These are phyloP conservation scores for Talaromyces sp. DNA, from an alignment of 2,329 filamentous ascomycete genomes.

Conservation along the genomic window DNA sequence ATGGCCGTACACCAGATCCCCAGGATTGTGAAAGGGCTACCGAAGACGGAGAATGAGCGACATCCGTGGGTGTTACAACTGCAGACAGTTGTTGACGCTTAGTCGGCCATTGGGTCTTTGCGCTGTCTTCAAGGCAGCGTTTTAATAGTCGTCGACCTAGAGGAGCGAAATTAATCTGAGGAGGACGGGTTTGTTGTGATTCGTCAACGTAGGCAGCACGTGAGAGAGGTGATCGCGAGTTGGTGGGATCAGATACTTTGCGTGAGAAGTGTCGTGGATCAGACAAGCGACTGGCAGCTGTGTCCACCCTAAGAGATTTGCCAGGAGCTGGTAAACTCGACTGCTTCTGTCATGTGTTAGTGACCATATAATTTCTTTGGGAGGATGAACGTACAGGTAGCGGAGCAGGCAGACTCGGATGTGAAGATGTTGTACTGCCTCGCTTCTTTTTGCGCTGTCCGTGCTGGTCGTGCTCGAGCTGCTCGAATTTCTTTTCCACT, in stretches of 20 bases:
- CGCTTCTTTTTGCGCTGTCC: slow-evolving; percentile 55
- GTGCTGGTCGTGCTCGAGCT: slow-evolving; percentile 58
- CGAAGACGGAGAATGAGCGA: not conserved
- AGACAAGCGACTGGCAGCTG: slow-evolving; percentile 10
- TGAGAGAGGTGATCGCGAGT: slow-evolving; percentile 24
- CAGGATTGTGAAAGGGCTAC: not conserved
- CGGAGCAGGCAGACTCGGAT: slow-evolving; percentile 48
- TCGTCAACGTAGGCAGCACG: slow-evolving; percentile 41
- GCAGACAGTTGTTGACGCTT: slow-evolving; percentile 24
- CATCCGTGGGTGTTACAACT: slow-evolving; percentile 12
- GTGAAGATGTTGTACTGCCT: slow-evolving; percentile 53
- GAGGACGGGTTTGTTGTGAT: slow-evolving; percentile 39
- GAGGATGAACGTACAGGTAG: slow-evolving; percentile 19
- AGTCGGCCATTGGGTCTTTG: slow-evolving; percentile 32
- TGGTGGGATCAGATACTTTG: slow-evolving; percentile 8
- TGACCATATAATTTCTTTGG: not conserved
- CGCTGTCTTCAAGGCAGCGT: slow-evolving; percentile 41
- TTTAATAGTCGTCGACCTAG: slow-evolving; percentile 43
- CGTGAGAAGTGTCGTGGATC: not conserved
- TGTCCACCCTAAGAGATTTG: slow-evolving; percentile 32
- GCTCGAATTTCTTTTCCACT: slow-evolving; percentile 60
- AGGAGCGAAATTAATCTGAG: slow-evolving; percentile 34
- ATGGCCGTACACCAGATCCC: not conserved
- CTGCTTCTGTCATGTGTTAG: slow-evolving; percentile 31
- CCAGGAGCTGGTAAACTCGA: slow-evolving; percentile 22